Evolutionary conservation across 2,329 filamentous ascomycete genomes (phyloP).

Genomic region (Alternaria sp.): DNA sequence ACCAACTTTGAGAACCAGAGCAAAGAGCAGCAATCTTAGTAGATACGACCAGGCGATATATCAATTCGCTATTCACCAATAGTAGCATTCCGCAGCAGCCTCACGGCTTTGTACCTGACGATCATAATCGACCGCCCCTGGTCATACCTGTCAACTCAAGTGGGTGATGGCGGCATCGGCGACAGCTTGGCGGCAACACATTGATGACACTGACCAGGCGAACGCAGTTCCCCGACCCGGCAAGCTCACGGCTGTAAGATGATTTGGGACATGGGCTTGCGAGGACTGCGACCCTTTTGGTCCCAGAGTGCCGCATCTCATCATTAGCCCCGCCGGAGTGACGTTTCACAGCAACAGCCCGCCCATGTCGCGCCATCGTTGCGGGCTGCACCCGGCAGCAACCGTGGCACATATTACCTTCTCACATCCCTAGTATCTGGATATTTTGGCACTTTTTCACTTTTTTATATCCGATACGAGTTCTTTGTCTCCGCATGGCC

Average conservation of each 20-base stretch:
- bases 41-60: neutral
- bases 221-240: conserved; percentile 12
- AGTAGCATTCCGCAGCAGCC: neutral
- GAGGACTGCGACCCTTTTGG: conserved; percentile 38
- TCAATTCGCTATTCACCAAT: neutral
- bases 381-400: conserved; percentile 22
- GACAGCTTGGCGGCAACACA: conserved; percentile 26
- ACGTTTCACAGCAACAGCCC: conserved; percentile 39
- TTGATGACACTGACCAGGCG: conserved; percentile 18
- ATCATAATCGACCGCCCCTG: conserved; percentile 24
- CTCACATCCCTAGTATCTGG: conserved; percentile 20
- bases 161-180: conserved; percentile 6
- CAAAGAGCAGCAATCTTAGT: neutral
- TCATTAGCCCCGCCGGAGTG: conserved; percentile 31
- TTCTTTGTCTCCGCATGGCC: conserved; percentile 24
- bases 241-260: conserved; percentile 25
- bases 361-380: conserved; percentile 27
- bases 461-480: conserved; percentile 5
- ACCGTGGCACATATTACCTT: conserved; percentile 32
- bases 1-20: neutral
- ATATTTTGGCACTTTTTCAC: conserved; percentile 17
- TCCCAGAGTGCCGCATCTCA: conserved; percentile 35
- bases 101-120: conserved; percentile 26
- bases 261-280: conserved; percentile 16
- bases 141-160: conserved; percentile 24